Base-by-base conservation (phyloP, 2,329 filamentous ascomycete species). In the Fusarium camptoceras region DNA sequence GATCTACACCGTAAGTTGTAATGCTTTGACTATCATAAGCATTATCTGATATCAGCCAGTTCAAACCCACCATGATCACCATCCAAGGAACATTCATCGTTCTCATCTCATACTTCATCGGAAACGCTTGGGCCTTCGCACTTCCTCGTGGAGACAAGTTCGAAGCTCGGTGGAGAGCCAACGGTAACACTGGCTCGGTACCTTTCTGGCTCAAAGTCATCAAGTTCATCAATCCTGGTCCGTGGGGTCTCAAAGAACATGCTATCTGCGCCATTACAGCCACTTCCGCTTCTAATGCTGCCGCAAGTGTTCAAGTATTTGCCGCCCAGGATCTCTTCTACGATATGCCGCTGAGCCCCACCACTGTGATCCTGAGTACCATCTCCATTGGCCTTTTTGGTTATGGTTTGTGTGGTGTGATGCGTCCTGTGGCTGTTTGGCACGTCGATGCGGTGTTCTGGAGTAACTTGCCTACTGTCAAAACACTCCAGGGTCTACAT, bases 361-460 rank as follows among this genome's bases (percentile, higher is more conserved):
- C 78, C 1, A 87, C 86, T 0, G 82, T 86, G 0, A 78, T 88
- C 9, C 64, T 87, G 58, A 81, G 77, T 25, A 82, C 81, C 16
- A 83, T 88, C 54, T 88, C 85, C 0, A 87, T 88, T 42, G 84
- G 84, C 0, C 73, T 88, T 3, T 88, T 87, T 55, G 86, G 86
- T 2, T 88, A 87, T 42, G 86, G 85, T 3, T 74, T 88, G 5
- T 83, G 81, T 44, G 86, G 86, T 10, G 47, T 88, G 4, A 75
- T 88, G 71, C 84, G 86, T 1, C 86, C 86, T 1, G 81, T 88
- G 39, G 80, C 82, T 3, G 86, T 88, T 14, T 88, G 84, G 81
- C 85, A 87, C 54, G 83, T 85, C 8, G 86, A 88, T 16, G 82
- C 85, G 3, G 86, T 88, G 5, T 88, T 87, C 76, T 88, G 86